A percentile compares a stretch with the other conserved stretches of the same genome.
Evolutionary conservation across 305 asterid species (phyloP).

Genomic region (Fraxinus greggii): DNA sequence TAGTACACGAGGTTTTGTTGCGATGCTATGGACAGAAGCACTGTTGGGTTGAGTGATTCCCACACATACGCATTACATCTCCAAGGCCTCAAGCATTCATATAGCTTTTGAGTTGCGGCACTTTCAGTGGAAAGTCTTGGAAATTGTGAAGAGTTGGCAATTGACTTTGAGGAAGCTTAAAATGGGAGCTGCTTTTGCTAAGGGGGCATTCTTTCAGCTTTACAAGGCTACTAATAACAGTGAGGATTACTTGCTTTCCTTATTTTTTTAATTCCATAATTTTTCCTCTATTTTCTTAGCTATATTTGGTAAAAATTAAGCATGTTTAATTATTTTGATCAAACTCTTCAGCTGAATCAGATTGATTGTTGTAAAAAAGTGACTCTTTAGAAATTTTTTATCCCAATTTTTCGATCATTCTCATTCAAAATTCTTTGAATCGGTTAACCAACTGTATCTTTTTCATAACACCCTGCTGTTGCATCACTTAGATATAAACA

Average conservation of each 20-base stretch:
- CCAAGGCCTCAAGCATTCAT: background rate
- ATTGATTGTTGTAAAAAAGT: no score
- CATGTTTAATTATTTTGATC: no score
- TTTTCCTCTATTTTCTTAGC: no score
- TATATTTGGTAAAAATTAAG: no score
- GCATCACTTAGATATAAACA: background rate
- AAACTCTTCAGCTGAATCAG: no score
- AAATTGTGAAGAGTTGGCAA: background rate
- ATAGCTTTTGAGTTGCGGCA: background rate
- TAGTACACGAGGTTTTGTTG: background rate
- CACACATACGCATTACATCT: background rate
- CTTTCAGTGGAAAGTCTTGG: background rate
- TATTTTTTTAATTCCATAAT: no score
- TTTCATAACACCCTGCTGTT: no score
- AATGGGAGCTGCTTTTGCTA: background rate
- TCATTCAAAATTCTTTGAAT: no score
- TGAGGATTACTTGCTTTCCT: background rate
- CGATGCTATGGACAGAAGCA: background rate
- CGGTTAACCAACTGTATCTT: no score
- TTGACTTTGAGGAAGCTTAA: background rate
- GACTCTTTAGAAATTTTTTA: no score
- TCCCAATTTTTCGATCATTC: no score
- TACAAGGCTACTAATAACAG: background rate
- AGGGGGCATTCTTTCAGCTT: background rate
- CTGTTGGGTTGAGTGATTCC: background rate